phyloP scores from a whole-genome alignment of 2,329 filamentous ascomycete species.

The Ceratocystis smalleyi region DNA sequence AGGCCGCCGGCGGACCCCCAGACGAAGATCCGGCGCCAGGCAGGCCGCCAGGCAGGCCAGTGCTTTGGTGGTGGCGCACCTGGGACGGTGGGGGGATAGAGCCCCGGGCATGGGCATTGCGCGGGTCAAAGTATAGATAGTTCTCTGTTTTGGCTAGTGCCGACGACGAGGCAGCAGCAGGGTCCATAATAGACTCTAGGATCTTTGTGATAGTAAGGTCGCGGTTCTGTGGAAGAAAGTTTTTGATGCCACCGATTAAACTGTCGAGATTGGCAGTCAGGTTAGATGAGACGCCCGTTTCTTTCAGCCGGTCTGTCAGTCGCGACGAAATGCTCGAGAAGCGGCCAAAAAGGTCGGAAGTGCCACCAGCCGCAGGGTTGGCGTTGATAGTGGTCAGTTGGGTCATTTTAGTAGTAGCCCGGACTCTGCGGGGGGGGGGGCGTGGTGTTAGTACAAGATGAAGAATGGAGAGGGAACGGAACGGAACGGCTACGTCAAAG shows the following conservation, averaged over 20 bases:
- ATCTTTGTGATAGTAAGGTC: conserved; percentile 96
- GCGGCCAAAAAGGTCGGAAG: conserved; percentile 75
- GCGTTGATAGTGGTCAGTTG: conserved; percentile 85
- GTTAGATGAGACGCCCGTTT: conserved; percentile 59
- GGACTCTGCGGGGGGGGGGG: conserved; percentile 41
- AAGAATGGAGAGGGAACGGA: no score
- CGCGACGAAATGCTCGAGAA: conserved; percentile 86
- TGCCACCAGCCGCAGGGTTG: conserved; percentile 33
- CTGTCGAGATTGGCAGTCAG: conserved; percentile 74
- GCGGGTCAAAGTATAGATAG: conserved; percentile 93
- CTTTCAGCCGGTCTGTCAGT: conserved; percentile 85
- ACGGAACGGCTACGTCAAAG: no score
- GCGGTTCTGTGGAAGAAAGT: conserved; percentile 89
- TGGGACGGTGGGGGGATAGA: conserved; percentile 70
- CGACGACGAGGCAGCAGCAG: conserved; percentile 70
- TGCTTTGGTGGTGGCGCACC: conserved; percentile 32
- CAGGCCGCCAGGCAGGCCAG: conserved; percentile 33
- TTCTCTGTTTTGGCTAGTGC: conserved; percentile 93
- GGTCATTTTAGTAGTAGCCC: conserved; percentile 92
- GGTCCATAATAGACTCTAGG: conserved; percentile 96
- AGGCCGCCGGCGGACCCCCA: conserved; percentile 53
- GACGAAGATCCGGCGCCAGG: conserved; percentile 34
- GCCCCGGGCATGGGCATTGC: conserved; percentile 80
- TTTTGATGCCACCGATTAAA: conserved; percentile 90
- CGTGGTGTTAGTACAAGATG: not conserved